phyloP scores from a whole-genome alignment of 2,329 filamentous ascomycete genomes.

The Aspergillus caelatus region DNA sequence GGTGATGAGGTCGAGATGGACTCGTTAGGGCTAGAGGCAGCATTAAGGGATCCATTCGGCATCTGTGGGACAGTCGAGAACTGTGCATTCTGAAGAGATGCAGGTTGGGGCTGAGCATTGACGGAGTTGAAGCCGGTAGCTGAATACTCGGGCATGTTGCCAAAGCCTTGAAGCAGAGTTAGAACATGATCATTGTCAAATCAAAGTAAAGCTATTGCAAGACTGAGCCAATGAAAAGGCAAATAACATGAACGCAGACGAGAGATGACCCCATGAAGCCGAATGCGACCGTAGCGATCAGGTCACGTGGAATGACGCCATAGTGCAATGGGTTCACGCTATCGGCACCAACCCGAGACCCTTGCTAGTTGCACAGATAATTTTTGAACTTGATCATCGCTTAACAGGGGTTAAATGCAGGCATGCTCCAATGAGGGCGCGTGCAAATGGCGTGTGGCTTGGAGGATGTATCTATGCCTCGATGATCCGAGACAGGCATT shows the following conservation, averaged over 20 bases:
- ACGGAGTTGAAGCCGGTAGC: slow-evolving; percentile 31
- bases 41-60: slow-evolving; percentile 20
- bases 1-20: slow-evolving; percentile 19
- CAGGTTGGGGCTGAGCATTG: slow-evolving; percentile 26
- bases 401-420: slow-evolving; percentile 13
- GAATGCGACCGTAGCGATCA: not conserved
- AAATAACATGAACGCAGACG: not conserved
- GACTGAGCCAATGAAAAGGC: not conserved
- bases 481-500: slow-evolving; percentile 5
- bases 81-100: slow-evolving; percentile 29
- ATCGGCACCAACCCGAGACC: slow-evolving; percentile 16
- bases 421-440: slow-evolving; percentile 17
- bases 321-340: slow-evolving; percentile 28
- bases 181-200: slow-evolving; percentile 5
- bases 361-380: slow-evolving; percentile 21
- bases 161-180: slow-evolving; percentile 32
- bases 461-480: slow-evolving; percentile 7
- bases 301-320: slow-evolving; percentile 43
- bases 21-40: slow-evolving; percentile 20
- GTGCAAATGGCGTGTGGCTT: slow-evolving; percentile 16
- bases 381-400: slow-evolving; percentile 17
- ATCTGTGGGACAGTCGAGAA: slow-evolving; percentile 26
- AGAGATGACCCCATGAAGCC: not conserved
- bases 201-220: not conserved
- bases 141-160: slow-evolving; percentile 35